Conservation (phyloP, 2,329 filamentous ascomycete genomes). For the Penicillium sp. region DNA sequence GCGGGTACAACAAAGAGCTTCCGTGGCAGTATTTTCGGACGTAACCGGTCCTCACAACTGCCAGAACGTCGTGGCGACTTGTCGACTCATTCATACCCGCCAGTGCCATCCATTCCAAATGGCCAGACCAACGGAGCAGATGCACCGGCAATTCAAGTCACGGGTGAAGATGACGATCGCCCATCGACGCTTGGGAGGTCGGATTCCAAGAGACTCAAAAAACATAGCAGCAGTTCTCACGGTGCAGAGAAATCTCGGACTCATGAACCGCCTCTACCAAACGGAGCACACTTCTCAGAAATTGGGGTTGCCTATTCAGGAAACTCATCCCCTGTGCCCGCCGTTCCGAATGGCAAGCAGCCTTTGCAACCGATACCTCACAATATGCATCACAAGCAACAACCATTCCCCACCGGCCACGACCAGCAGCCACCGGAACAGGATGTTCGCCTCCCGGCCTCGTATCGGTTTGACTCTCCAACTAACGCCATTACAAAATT, state of each 20-base stretch:
- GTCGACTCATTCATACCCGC: conserved; percentile 21
- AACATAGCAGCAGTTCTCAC: conserved; percentile 30
- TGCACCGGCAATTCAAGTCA: conserved; percentile 71
- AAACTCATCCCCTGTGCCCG: conserved; percentile 14
- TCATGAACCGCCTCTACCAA: conserved; percentile 21
- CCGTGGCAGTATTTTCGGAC: conserved; percentile 72
- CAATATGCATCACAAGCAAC: conserved; percentile 34
- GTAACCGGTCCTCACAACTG: conserved; percentile 46
- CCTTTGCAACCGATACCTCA: conserved; percentile 32
- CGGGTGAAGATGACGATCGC: conserved; percentile 51
- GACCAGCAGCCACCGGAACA: conserved; percentile 27
- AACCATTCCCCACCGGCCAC: conserved; percentile 27
- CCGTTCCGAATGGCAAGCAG: conserved; percentile 28
- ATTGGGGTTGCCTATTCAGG: conserved; percentile 29
- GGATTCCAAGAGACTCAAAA: conserved; percentile 33
- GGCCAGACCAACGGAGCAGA: conserved; percentile 23
- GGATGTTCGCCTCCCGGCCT: conserved; percentile 36
- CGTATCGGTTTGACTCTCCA: conserved; percentile 37
- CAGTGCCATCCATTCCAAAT: conserved; percentile 21
- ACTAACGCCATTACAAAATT: conserved; percentile 46
- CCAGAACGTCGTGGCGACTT: conserved; percentile 44
- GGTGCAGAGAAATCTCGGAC: conserved; percentile 21
- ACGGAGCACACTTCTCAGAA: conserved; percentile 22
- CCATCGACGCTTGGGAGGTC: conserved; percentile 25
- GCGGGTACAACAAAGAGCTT: conserved; percentile 65